Evolutionary conservation across 73 alveolate species (phyloP).

Genomic region (Paramecium caudatum): DNA sequence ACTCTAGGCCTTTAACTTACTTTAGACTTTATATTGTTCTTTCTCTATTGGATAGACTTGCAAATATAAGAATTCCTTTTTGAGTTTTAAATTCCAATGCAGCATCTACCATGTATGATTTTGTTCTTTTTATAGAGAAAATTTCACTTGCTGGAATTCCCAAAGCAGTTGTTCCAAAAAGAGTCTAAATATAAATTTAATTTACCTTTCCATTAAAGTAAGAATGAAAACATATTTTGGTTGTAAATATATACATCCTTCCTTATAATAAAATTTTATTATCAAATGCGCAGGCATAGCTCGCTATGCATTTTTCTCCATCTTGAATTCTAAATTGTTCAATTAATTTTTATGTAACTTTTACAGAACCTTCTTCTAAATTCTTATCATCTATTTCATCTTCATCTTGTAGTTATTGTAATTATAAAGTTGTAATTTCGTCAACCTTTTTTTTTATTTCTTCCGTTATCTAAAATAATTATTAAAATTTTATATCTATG

Average conservation of each 20-base stretch:
- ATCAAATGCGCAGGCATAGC: conserved; percentile 80
- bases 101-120: conserved; percentile 54
- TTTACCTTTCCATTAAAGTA: conserved; percentile 79
- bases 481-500: neutral
- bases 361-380: conserved; percentile 64
- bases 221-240: conserved; percentile 82
- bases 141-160: conserved; percentile 79
- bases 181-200: conserved; percentile 61
- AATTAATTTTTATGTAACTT: conserved; percentile 44
- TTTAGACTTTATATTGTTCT: neutral
- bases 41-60: conserved; percentile 57
- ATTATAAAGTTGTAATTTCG: neutral
- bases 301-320: conserved; percentile 74
- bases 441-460: conserved; percentile 24
- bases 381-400: conserved; percentile 40
- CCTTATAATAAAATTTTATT: conserved; percentile 82
- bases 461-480: conserved; percentile 45
- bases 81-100: conserved; percentile 48
- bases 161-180: conserved; percentile 84
- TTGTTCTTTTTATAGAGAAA: conserved; percentile 54
- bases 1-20: conserved; percentile 31
- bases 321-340: conserved; percentile 61
- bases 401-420: conserved; percentile 10
- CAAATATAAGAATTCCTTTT: conserved; percentile 37
- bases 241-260: conserved; percentile 79